A percentile compares a stretch with the other conserved stretches of the same genome.
Evolutionary conservation across 2,329 filamentous ascomycete genomes (phyloP).

Genomic region (Sporothrix euskadiensis): DNA sequence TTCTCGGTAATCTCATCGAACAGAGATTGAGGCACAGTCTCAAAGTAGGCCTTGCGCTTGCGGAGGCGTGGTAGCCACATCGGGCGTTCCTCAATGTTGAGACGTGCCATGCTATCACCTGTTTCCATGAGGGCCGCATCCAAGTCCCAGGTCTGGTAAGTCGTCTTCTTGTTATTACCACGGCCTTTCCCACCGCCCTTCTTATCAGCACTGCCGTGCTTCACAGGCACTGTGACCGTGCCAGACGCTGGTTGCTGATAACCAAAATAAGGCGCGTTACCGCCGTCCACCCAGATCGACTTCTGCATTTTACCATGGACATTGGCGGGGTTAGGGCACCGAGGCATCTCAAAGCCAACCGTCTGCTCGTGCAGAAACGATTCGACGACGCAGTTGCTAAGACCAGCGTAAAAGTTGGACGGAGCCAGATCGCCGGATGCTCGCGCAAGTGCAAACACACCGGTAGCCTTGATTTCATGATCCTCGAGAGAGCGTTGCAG

Average conservation of each 20-base stretch:
- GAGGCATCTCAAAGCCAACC: background rate
- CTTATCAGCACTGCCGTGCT: background rate
- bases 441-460: conserved; percentile 52
- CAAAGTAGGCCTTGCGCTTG: background rate
- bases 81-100: conserved; percentile 28
- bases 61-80: conserved; percentile 33
- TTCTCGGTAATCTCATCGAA: background rate
- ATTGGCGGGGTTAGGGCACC: background rate
- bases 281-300: background rate
- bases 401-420: conserved; percentile 51
- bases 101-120: conserved; percentile 35
- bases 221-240: background rate
- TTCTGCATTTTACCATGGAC: too few relatives aligned
- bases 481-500: conserved; percentile 40
- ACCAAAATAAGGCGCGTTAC: conserved; percentile 28
- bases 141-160: conserved; percentile 30
- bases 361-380: conserved; percentile 37
- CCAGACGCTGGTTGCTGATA: conserved; percentile 16
- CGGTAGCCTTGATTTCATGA: conserved; percentile 26
- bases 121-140: conserved; percentile 36
- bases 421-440: conserved; percentile 48
- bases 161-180: background rate
- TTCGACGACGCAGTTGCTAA: conserved; percentile 51
- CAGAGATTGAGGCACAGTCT: background rate
- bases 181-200: background rate